Conservation (phyloP, 257 asterid species). For the Gentiana straminea region DNA sequence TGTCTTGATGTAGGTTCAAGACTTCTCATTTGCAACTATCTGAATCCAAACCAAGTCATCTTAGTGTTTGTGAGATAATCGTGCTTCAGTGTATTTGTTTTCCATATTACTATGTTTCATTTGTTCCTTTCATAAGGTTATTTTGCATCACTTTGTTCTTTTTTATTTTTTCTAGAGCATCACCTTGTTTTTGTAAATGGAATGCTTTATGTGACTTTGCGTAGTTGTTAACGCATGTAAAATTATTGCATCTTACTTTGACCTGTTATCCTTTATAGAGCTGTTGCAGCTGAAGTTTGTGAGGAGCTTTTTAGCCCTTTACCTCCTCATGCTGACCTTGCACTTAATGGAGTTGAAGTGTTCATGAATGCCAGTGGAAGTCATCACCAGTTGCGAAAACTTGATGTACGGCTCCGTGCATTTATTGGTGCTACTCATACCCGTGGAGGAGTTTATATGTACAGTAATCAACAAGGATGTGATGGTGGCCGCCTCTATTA, state of each 20-base stretch:
- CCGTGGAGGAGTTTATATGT: slow-evolving; percentile 97
- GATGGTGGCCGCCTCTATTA: slow-evolving; percentile 95
- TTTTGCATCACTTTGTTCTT: too few relatives aligned
- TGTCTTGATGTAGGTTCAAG: not conserved
- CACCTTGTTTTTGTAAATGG: too few relatives aligned
- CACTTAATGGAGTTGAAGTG: slow-evolving; percentile 90
- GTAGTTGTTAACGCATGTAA: too few relatives aligned
- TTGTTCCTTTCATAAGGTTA: too few relatives aligned
- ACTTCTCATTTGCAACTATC: not conserved
- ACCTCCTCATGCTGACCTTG: slow-evolving; percentile 93
- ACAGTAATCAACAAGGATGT: slow-evolving; percentile 95
- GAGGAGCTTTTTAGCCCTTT: slow-evolving; percentile 89
- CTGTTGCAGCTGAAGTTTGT: slow-evolving; percentile 96
- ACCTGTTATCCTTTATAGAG: slow-evolving; percentile 31
- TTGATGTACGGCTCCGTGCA: slow-evolving; percentile 82
- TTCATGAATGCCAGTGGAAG: slow-evolving; percentile 98
- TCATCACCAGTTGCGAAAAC: slow-evolving; percentile 88
- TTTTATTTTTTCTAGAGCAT: too few relatives aligned
- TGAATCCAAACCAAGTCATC: too few relatives aligned
- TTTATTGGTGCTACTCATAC: slow-evolving; percentile 88
- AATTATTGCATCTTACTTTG: slow-evolving; percentile 1
- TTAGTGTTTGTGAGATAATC: too few relatives aligned
- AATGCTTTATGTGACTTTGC: too few relatives aligned
- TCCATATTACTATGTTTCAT: too few relatives aligned
- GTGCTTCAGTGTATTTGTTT: too few relatives aligned